Evolutionary conservation across 768 basidiomycete genomes (phyloP).

Genomic region (Pisolithus marmoratus): DNA sequence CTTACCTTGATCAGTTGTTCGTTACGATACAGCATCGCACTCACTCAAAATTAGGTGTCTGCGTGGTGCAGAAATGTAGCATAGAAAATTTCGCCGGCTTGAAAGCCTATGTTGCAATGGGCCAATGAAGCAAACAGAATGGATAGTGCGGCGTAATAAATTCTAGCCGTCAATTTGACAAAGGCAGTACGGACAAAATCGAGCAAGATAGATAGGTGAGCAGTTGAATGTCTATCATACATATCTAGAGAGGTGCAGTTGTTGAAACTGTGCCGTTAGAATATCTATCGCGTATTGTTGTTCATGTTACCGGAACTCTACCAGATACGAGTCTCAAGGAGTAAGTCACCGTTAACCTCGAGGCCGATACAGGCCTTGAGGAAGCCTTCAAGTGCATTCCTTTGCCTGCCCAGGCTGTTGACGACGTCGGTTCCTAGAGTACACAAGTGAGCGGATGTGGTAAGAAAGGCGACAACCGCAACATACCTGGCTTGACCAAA

Average conservation of each 20-base stretch:
- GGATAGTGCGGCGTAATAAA: too few relatives aligned
- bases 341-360: constrained; percentile 75
- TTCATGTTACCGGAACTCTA: constrained; percentile 27
- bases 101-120: too few relatives aligned
- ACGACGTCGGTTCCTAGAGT: constrained; percentile 75
- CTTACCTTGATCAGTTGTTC: too few relatives aligned
- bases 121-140: too few relatives aligned
- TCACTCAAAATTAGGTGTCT: too few relatives aligned
- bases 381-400: constrained; percentile 90
- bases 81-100: too few relatives aligned
- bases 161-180: not conserved
- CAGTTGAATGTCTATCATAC: not conserved
- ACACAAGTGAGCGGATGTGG: not conserved
- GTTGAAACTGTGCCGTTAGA: not conserved
- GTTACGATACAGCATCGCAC: too few relatives aligned
- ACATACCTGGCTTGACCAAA: constrained; percentile 79
- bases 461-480: not conserved
- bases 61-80: too few relatives aligned
- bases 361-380: constrained; percentile 91
- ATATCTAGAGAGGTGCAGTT: not conserved
- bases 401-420: constrained; percentile 92
- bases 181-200: not conserved
- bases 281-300: not conserved
- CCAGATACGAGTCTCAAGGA: constrained; percentile 88
- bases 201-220: not conserved